Evolutionary conservation across 176 grass and related monocot genomes (phyloP).

Genomic region (Chrysopogon serrulatus): DNA sequence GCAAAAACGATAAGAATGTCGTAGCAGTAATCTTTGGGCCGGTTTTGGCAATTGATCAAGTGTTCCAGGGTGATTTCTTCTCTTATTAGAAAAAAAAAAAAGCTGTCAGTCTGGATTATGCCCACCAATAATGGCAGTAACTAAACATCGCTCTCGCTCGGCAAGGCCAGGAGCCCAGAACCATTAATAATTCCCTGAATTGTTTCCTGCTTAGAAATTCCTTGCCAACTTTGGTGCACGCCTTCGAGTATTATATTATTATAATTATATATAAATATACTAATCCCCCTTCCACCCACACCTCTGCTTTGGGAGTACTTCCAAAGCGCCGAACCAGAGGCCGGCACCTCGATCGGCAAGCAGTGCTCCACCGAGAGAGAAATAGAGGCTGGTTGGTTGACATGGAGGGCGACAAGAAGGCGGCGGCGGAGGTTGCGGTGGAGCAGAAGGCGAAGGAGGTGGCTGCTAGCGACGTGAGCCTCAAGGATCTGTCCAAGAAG

Average conservation of each 20-base stretch:
- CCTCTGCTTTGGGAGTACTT: constrained; percentile 18
- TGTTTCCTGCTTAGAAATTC: not conserved
- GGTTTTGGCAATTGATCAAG: not conserved
- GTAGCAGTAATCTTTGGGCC: not conserved
- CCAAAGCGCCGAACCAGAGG: constrained; percentile 26
- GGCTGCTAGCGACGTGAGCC: constrained; percentile 44
- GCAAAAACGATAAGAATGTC: too few relatives aligned
- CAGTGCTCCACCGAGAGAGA: too few relatives aligned
- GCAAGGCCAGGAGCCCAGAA: not conserved
- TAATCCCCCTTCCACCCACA: not conserved
- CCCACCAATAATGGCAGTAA: not conserved
- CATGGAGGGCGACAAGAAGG: constrained; percentile 41
- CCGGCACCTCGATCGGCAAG: not conserved
- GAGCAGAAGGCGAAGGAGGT: not conserved
- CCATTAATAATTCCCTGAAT: not conserved
- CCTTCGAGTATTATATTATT: constrained; percentile 6
- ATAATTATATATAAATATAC: constrained; percentile 11
- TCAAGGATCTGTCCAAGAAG: constrained; percentile 74
- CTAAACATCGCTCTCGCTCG: not conserved
- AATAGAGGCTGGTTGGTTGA: not conserved
- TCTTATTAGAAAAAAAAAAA: too few relatives aligned
- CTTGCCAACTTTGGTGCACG: constrained; percentile 13
- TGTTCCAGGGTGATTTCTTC: not conserved
- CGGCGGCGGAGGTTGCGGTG: constrained; percentile 10
- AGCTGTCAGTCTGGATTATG: not conserved